Evolutionary conservation across 768 basidiomycete genomes (phyloP).

Genomic region (Russula sp.): DNA sequence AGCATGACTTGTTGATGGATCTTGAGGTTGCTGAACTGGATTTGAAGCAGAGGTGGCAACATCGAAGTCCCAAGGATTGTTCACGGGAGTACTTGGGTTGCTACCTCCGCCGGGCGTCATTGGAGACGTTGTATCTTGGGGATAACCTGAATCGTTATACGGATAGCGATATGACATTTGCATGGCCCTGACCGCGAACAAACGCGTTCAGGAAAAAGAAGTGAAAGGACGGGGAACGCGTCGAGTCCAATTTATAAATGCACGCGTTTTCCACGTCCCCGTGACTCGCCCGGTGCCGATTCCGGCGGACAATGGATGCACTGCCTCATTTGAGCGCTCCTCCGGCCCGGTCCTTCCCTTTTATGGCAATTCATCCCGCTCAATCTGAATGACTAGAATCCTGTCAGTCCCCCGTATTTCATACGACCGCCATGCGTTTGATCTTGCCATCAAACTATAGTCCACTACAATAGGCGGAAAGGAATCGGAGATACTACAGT

Average conservation of each 20-base stretch:
- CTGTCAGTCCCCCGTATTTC: background rate
- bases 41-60: conserved; percentile 7
- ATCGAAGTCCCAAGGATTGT: conserved; percentile 21
- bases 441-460: background rate
- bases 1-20: conserved; percentile 8
- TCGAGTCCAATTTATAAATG: conserved; percentile 5
- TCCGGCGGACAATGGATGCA: conserved; percentile 19
- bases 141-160: conserved; percentile 12
- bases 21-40: conserved; percentile 15
- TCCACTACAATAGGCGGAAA: background rate
- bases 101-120: conserved; percentile 19
- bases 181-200: conserved; percentile 13
- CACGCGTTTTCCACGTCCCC: conserved; percentile 3
- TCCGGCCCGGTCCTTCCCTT: conserved; percentile 5
- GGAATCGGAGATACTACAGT: background rate
- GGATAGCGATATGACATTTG: conserved; percentile 21
- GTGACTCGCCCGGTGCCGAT: conserved; percentile 15
- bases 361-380: background rate
- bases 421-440: background rate
- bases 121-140: conserved; percentile 18
- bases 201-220: conserved; percentile 18
- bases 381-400: background rate
- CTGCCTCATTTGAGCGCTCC: background rate
- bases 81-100: conserved; percentile 19
- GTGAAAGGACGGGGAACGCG: conserved; percentile 1